phyloP scores from a whole-genome alignment of 2,329 filamentous ascomycete genomes.

The Alternaria burnsii region DNA sequence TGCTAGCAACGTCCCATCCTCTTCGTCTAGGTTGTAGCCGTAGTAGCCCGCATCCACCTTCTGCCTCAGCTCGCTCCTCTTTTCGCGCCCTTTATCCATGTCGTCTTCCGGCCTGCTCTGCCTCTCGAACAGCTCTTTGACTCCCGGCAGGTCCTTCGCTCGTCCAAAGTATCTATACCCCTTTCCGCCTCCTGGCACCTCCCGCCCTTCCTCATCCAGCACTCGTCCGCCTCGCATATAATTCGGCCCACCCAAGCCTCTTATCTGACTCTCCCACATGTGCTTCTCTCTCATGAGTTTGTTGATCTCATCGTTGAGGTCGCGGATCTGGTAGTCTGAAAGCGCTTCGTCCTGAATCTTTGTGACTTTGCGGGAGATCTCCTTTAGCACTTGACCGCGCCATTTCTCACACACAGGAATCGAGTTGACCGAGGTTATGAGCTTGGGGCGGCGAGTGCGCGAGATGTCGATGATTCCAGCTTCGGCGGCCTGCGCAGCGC shows the following conservation, averaged over 20 bases:
- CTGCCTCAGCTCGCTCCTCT: constrained; percentile 73
- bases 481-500: constrained; percentile 94
- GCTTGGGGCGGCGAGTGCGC: constrained; percentile 86
- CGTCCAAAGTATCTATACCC: constrained; percentile 89
- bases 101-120: constrained; percentile 51
- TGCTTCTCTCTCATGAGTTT: constrained; percentile 99
- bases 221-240: constrained; percentile 78
- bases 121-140: constrained; percentile 77
- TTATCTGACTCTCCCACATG: constrained; percentile 98
- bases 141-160: constrained; percentile 87
- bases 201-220: constrained; percentile 64
- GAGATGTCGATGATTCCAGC: constrained; percentile 94
- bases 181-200: constrained; percentile 74
- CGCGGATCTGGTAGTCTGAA: constrained; percentile 96
- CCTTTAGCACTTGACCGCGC: constrained; percentile 96
- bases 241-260: constrained; percentile 94
- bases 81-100: constrained; percentile 70
- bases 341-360: constrained; percentile 91
- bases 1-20: constrained; percentile 79
- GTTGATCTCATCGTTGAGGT: constrained; percentile 99
- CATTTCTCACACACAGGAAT: constrained; percentile 95
- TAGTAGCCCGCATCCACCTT: constrained; percentile 95
- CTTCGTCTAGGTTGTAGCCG: constrained; percentile 91
- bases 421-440: constrained; percentile 84
- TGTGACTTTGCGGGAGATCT: constrained; percentile 95